These are phyloP conservation scores for Hypocreales sp. DNA, from an alignment of 2,329 filamentous ascomycete genomes.

Conservation along the genomic window DNA sequence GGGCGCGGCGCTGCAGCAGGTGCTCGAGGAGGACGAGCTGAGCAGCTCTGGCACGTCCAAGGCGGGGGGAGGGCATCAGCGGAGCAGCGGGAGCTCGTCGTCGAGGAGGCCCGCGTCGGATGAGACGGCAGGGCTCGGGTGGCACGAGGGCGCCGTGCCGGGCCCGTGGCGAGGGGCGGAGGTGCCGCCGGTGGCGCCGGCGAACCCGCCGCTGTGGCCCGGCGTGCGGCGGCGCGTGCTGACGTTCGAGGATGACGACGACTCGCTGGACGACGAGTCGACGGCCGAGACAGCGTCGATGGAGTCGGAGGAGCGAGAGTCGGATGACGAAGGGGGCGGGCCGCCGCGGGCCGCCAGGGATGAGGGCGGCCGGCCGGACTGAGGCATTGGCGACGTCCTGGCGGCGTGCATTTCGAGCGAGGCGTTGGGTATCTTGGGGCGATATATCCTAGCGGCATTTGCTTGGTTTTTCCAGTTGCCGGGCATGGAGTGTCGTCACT, in stretches of 20 bases:
- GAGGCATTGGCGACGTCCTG: background rate
- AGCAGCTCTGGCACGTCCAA: slow-evolving; percentile 2
- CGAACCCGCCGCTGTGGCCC: slow-evolving; percentile 26
- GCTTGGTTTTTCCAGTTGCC: too few relatives aligned
- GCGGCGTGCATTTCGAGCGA: background rate
- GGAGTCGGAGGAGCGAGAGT: slow-evolving; percentile 10
- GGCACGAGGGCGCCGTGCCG: slow-evolving; percentile 9
- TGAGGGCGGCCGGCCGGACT: too few relatives aligned
- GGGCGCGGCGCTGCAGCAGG: slow-evolving; percentile 37
- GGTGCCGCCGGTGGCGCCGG: slow-evolving; percentile 13
- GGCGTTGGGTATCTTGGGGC: slow-evolving; percentile 1
- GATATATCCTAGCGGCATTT: too few relatives aligned
- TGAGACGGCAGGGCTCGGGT: slow-evolving; percentile 4
- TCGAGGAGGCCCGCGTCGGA: slow-evolving; percentile 5
- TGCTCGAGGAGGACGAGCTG: slow-evolving; percentile 36
- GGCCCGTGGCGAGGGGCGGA: slow-evolving; percentile 8
- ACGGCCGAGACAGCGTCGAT: slow-evolving; percentile 13
- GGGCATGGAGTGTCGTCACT: too few relatives aligned
- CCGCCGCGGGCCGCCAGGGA: background rate
- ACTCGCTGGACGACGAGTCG: slow-evolving; percentile 10
- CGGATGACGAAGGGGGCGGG: slow-evolving; percentile 9
- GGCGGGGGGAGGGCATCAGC: slow-evolving; percentile 1
- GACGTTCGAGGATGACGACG: slow-evolving; percentile 18
- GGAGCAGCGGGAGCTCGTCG: slow-evolving; percentile 9
- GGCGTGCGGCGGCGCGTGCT: slow-evolving; percentile 17